Conservation (phyloP, 129 eudicot species). For the Sambucus nigra region DNA sequence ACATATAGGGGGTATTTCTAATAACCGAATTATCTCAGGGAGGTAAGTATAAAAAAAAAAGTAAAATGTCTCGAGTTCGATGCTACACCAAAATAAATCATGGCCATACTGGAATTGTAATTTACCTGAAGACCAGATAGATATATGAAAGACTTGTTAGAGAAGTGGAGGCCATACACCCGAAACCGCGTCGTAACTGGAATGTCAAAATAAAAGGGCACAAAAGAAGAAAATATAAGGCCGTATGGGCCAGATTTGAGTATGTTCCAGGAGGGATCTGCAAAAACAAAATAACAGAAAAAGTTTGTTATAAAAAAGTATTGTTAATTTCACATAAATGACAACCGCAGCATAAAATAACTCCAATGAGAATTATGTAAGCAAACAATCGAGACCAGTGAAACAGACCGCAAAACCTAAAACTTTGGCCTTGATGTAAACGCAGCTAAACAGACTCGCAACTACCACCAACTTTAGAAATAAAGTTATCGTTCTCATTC, state of each 20-base stretch:
- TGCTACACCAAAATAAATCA: not conserved
- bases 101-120: not conserved
- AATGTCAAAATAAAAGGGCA: conserved; percentile 85
- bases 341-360: not conserved
- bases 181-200: conserved; percentile 93
- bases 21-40: too few relatives aligned
- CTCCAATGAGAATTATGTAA: too few relatives aligned
- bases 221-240: conserved; percentile 87
- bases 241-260: conserved; percentile 94
- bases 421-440: not conserved
- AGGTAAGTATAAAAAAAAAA: not conserved
- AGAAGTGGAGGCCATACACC: conserved; percentile 58
- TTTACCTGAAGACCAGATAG: conserved; percentile 96
- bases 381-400: not conserved
- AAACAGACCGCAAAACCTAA: not conserved
- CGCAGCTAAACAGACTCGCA: too few relatives aligned
- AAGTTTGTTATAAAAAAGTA: not conserved
- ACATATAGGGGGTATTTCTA: too few relatives aligned
- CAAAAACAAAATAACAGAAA: conserved; percentile 11
- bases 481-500: too few relatives aligned
- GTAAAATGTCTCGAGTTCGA: not conserved
- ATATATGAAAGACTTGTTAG: conserved; percentile 88
- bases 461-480: too few relatives aligned
- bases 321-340: not conserved
- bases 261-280: conserved; percentile 72